phyloP scores from a whole-genome alignment of 306 rosid genomes.

The Prunus fruticosa region DNA sequence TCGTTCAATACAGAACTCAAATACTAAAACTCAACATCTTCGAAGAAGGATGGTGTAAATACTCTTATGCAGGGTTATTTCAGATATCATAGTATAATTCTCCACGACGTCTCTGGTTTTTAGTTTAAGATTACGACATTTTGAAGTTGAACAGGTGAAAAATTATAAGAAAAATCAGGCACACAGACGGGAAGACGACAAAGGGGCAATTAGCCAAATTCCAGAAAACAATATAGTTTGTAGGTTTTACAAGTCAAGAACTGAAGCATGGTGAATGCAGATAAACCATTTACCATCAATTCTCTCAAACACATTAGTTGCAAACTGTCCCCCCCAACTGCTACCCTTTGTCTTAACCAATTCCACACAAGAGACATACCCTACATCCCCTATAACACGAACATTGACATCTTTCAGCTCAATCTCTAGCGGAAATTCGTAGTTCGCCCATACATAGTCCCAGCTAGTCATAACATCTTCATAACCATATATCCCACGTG shows the following conservation, averaged over 20 bases:
- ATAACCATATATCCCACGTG: conserved; percentile 72
- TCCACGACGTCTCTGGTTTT: neutral
- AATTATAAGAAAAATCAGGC: neutral
- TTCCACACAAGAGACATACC: conserved; percentile 85
- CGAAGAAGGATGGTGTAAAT: neutral
- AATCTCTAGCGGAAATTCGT: conserved; percentile 83
- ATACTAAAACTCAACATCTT: neutral
- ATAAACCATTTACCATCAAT: conserved; percentile 76
- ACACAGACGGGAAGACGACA: neutral
- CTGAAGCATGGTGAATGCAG: conserved; percentile 84
- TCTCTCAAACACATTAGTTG: conserved; percentile 79
- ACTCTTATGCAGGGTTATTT: neutral
- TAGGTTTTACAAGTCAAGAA: conserved; percentile 57
- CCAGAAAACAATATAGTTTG: neutral
- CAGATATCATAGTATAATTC: neutral
- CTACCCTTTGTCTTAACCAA: conserved; percentile 84
- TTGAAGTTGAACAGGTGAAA: neutral
- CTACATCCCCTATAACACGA: conserved; percentile 73
- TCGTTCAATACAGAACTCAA: neutral
- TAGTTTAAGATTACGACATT: neutral
- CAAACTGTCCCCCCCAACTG: conserved; percentile 91
- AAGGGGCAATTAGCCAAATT: neutral
- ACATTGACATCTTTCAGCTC: conserved; percentile 70
- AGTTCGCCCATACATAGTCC: conserved; percentile 92
- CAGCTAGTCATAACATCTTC: conserved; percentile 88